Evolutionary conservation across 2,329 filamentous ascomycete species (phyloP).

Genomic region (Xylaria sp.): DNA sequence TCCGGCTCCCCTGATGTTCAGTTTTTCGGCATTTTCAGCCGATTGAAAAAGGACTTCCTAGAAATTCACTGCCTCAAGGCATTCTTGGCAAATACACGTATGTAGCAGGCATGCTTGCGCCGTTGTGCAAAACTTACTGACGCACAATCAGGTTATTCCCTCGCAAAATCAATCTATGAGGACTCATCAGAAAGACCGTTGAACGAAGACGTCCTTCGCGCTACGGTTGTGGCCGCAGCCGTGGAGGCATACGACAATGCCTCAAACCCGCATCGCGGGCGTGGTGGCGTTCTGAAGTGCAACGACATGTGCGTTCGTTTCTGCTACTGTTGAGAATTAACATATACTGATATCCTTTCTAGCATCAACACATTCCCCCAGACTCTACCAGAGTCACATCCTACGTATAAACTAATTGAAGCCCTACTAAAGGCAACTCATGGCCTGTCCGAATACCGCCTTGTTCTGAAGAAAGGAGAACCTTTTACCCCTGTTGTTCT

Average conservation of each 20-base stretch:
- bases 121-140: constrained; percentile 15
- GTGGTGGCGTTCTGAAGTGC: constrained; percentile 72
- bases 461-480: constrained; percentile 73
- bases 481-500: constrained; percentile 74
- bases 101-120: constrained; percentile 28
- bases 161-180: constrained; percentile 60
- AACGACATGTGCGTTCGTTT: constrained; percentile 58
- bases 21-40: constrained; percentile 52
- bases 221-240: constrained; percentile 57
- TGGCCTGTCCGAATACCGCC: constrained; percentile 66
- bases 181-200: constrained; percentile 46
- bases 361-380: constrained; percentile 61
- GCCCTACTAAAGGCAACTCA: constrained; percentile 69
- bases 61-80: constrained; percentile 68
- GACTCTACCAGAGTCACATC: constrained; percentile 48
- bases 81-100: constrained; percentile 57
- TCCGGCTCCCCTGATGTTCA: constrained; percentile 24
- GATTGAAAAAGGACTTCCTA: constrained; percentile 54
- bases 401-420: constrained; percentile 50
- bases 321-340: background rate
- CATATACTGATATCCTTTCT: constrained; percentile 2
- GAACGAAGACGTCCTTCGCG: constrained; percentile 46
- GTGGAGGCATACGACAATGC: constrained; percentile 74
- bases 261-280: constrained; percentile 70
- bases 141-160: constrained; percentile 47